These are phyloP conservation scores for Fusarium penzigii DNA, from an alignment of 2,329 filamentous ascomycete species.

Conservation along the genomic window DNA sequence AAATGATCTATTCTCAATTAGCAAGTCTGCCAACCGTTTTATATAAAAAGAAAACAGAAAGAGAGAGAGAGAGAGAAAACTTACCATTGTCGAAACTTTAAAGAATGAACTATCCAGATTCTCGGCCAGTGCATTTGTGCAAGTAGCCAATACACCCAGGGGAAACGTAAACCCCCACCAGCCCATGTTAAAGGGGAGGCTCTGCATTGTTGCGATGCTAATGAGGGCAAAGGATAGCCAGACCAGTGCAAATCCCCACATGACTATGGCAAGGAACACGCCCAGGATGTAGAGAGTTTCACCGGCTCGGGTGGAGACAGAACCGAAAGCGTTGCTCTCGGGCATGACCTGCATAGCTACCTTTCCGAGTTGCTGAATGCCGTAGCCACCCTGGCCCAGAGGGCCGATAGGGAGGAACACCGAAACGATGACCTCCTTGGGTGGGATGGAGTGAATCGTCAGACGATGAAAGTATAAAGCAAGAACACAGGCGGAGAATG, in stretches of 20 bases:
- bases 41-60: neutral
- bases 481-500: slow-evolving; percentile 61
- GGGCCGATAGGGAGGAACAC: slow-evolving; percentile 69
- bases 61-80: neutral
- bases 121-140: slow-evolving; percentile 40
- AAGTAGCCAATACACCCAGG: slow-evolving; percentile 46
- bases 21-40: neutral
- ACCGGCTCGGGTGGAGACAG: slow-evolving; percentile 37
- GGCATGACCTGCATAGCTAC: slow-evolving; percentile 46
- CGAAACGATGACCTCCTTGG: slow-evolving; percentile 67
- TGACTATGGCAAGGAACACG: slow-evolving; percentile 43
- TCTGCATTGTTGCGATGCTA: slow-evolving; percentile 40
- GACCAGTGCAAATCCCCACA: slow-evolving; percentile 48
- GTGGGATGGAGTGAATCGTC: slow-evolving; percentile 65
- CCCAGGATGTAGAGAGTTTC: slow-evolving; percentile 60
- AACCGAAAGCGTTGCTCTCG: slow-evolving; percentile 45
- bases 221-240: slow-evolving; percentile 47
- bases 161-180: slow-evolving; percentile 53
- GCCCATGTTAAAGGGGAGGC: slow-evolving; percentile 48
- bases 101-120: slow-evolving; percentile 47
- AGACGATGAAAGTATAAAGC: slow-evolving; percentile 71
- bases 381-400: slow-evolving; percentile 66
- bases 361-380: slow-evolving; percentile 52
- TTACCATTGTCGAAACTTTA: slow-evolving; percentile 40
- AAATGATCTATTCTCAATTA: slow-evolving; percentile 37